Evolutionary conservation across 306 rosid genomes (phyloP).

Genomic region (Vicia sativa): DNA sequence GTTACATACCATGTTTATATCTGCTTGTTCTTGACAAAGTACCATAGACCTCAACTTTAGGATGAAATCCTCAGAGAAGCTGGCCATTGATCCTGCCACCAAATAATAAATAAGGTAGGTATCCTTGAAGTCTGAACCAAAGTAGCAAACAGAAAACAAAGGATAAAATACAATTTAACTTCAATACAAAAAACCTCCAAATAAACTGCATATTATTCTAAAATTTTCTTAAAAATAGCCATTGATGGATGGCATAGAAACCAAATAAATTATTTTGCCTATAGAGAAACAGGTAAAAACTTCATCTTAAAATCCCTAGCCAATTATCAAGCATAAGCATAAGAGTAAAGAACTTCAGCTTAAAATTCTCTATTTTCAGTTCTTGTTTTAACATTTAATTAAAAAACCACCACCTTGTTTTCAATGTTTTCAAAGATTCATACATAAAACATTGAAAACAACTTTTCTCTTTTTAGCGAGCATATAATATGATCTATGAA

Average conservation of each 20-base stretch:
- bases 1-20: constrained; percentile 57
- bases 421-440: background rate
- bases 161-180: constrained; percentile 8
- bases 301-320: constrained; percentile 3
- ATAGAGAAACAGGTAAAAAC: constrained; percentile 1
- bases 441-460: too few species aligned
- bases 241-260: constrained; percentile 1
- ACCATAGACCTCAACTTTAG: constrained; percentile 62
- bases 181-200: background rate
- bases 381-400: background rate
- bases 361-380: background rate
- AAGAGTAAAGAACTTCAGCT: constrained; percentile 19
- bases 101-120: constrained; percentile 17
- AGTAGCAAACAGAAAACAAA: constrained; percentile 14
- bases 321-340: background rate
- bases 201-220: constrained; percentile 19
- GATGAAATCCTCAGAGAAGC: constrained; percentile 61
- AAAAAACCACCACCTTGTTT: background rate
- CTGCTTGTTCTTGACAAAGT: constrained; percentile 64
- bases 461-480: background rate
- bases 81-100: constrained; percentile 82
- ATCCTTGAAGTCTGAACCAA: background rate
- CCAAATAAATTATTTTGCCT: constrained; percentile 18
- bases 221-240: constrained; percentile 20
- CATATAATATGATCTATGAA: background rate